A percentile compares a stretch with the other conserved stretches of the same genome.
phyloP scores from a whole-genome alignment of 805 yeast genomes.

The Hanseniaspora lachancei region DNA sequence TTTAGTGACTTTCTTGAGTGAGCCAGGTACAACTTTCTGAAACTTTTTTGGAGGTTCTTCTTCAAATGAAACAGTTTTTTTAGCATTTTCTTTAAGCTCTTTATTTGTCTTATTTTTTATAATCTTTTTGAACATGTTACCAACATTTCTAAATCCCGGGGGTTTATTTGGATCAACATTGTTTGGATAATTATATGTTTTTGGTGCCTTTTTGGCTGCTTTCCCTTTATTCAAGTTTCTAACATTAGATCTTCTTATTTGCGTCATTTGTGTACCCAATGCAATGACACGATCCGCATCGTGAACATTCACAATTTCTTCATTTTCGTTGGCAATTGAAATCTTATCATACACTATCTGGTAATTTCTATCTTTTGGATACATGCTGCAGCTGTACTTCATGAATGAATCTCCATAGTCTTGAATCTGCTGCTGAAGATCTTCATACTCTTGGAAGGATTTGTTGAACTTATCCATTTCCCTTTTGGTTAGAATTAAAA shows the following conservation, averaged over 20 bases:
- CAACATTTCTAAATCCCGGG: constrained; percentile 10
- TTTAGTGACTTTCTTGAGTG: background rate
- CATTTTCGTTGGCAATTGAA: constrained; percentile 59
- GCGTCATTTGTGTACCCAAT: constrained; percentile 48
- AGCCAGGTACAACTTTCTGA: constrained; percentile 5
- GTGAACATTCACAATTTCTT: constrained; percentile 37
- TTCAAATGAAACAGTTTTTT: background rate
- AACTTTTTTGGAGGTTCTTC: background rate
- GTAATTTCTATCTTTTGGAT: constrained; percentile 35
- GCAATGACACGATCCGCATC: constrained; percentile 57
- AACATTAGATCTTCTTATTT: background rate
- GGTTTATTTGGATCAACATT: constrained; percentile 10
- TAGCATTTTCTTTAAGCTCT: background rate
- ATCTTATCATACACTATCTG: constrained; percentile 29
- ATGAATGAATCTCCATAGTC: constrained; percentile 29
- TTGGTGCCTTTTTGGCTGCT: constrained; percentile 18
- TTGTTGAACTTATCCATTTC: constrained; percentile 70
- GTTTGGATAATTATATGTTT: constrained; percentile 12
- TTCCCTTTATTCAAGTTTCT: constrained; percentile 14
- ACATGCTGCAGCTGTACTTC: constrained; percentile 45
- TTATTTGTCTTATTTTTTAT: background rate
- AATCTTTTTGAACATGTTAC: constrained; percentile 1
- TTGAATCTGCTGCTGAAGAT: constrained; percentile 58
- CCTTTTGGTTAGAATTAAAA: constrained; percentile 58
- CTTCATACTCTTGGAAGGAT: constrained; percentile 72